Evolutionary conservation across 169 alveolate species (phyloP), one percentile per base, ranked within the genome.

Genomic region (Plasmodium falciparum): DNA sequence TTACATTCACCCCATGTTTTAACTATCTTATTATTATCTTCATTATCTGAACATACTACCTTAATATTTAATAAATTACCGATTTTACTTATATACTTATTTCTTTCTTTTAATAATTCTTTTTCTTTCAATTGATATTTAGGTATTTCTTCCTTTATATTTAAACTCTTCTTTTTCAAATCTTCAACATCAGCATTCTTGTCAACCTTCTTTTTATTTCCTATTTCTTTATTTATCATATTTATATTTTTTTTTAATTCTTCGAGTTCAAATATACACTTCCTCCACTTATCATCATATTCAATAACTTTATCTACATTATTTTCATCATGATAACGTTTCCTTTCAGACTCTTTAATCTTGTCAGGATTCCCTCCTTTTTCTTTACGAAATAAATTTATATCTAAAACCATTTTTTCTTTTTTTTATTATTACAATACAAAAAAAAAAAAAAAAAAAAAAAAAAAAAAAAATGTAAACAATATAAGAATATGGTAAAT

Each of bases 1-100:
- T 93, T 93, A 17, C 93, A 90, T 39, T 95, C 96, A 11, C 98
- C 99, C 99, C 99, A 98, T 29, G 94, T 96, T 71, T 96, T 91
- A 24, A 95, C 95, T 15, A 96, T 95, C 54, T 71, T 88, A 88
- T 99, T 99, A 76, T 98, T 96, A 9, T 94, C 98, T 93, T 99
- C 99, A 76, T 97, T 96, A 62, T 97, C 95, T 69, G 98, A 95
- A 6, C 95, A 96, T 2, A 99, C 99, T 26, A 98, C 99, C 2
- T 97, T 96, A 3, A 92, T 95, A 71, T 97, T 97, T 29, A 98
- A 95, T 29, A 98, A 72, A 89, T 99, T 99, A 33, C 99, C 99
- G 13, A 97, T 95, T 22, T 74, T 59, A n/a, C 88, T 58, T 62
- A 96, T 88, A 56, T 93, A 78, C 47, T 50, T 66, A 70, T 96